phyloP scores from a whole-genome alignment of 208 protist species.

The Crithidia bombi region DNA sequence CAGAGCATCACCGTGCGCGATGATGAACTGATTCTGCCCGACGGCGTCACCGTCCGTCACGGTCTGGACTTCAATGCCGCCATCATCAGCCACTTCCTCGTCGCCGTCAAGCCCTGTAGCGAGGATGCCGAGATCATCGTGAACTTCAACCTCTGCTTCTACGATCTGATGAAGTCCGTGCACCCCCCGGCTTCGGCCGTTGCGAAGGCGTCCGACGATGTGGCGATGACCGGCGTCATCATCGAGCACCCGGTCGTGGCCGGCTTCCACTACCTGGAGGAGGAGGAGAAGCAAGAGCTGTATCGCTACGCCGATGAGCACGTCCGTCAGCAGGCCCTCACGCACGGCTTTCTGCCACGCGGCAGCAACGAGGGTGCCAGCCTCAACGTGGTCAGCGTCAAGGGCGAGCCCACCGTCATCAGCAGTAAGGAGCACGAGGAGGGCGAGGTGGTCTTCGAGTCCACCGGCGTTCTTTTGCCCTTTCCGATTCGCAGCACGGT shows the following conservation, averaged over 20 bases:
- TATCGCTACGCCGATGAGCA: conserved; percentile 78
- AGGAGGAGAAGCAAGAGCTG: conserved; percentile 63
- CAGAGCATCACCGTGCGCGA: conserved; percentile 39
- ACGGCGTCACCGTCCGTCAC: conserved; percentile 52
- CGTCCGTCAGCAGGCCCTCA: conserved; percentile 77
- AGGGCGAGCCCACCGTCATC: conserved; percentile 48
- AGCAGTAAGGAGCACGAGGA: conserved; percentile 44
- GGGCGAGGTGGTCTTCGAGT: conserved; percentile 62
- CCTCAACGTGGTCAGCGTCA: conserved; percentile 52
- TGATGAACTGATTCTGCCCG: conserved; percentile 55
- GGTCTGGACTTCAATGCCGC: conserved; percentile 68
- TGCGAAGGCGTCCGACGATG: not conserved
- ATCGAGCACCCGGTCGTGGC: conserved; percentile 39
- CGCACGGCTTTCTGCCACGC: conserved; percentile 68
- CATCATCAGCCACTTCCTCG: conserved; percentile 81
- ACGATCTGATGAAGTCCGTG: conserved; percentile 44
- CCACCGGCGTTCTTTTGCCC: conserved; percentile 71
- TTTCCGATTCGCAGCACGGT: conserved; percentile 83
- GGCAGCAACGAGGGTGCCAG: conserved; percentile 52
- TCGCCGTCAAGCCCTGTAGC: conserved; percentile 50
- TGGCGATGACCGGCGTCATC: conserved; percentile 1
- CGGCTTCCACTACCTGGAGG: conserved; percentile 67
- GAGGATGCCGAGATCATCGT: conserved; percentile 54
- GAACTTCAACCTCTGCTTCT: conserved; percentile 77
- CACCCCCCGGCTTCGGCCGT: not conserved